Evolutionary conservation across 345 rosid genomes (phyloP), one percentile per base, ranked within the genome.

Genomic region (Eucalyptus marginata): DNA sequence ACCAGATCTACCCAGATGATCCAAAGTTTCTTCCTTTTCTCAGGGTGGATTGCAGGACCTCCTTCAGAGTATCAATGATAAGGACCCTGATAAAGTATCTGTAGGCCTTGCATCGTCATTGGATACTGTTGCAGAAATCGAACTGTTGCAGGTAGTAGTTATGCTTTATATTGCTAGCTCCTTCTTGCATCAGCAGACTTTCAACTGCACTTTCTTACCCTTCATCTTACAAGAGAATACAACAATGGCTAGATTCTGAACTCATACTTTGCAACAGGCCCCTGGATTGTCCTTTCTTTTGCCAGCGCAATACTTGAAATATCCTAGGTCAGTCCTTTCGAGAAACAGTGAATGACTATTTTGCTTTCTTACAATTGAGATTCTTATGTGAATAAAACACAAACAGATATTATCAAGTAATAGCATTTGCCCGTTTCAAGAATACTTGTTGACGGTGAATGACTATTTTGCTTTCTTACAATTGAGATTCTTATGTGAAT

Each of bases 231-330:
- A 52, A 29, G 49, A 86, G 20, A 50, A 5, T 87, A 47, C 49
- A 54, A 86, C 22, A 29, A 25, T 79, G 49, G 59, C 86, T 76
- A 49, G 66, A 47, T 89, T 86, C 80, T 31, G 22, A 91, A 88
- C 86, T 86, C 83, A 86, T 90, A 87, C 86, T 83, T 89, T 92
- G 89, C 83, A 91, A 90, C 95, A 97, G 99, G 99, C 99, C 86
- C 98, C 99, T 81, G 99, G 98, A 76, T 92, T 97, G 90, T 96
- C 99, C 40, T 97, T 97, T 94, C 90, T 97, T 94, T 92, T 97
- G 92, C 99, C 99, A 44, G 88, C 92, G 91, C 98, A 96, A 81
- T 97, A 95, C 94, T 85, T 91, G 93, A 95, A 94, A 89, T 97
- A 95, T 91, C 99, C 99, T 18, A 96, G 98, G 99, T 95, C 86